Evolutionary conservation across 768 basidiomycete species (phyloP).

Genomic region (Coprinellus micaceus): DNA sequence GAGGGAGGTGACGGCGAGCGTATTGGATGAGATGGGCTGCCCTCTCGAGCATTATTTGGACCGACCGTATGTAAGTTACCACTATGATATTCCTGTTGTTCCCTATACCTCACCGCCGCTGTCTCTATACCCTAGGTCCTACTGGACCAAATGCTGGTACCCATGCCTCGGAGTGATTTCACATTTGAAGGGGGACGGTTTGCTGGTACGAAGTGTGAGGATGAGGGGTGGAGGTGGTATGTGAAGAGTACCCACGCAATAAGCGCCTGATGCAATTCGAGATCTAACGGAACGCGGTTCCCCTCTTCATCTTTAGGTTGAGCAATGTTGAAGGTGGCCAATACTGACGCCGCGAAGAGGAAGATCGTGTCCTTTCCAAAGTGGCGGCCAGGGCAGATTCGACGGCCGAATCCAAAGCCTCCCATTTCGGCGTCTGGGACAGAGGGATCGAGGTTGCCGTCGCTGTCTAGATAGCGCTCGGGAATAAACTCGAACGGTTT

Average conservation of each 20-base stretch:
- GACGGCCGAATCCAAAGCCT: slow-evolving; percentile 23
- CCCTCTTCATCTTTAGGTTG: slow-evolving; percentile 19
- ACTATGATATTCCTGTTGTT: too few relatives aligned
- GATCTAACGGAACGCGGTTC: neutral
- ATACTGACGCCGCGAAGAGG: slow-evolving; percentile 17
- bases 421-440: slow-evolving; percentile 16
- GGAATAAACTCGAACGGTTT: slow-evolving; percentile 23
- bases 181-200: neutral
- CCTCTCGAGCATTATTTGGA: too few relatives aligned
- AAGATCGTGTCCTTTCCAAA: slow-evolving; percentile 16
- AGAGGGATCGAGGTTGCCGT: slow-evolving; percentile 11
- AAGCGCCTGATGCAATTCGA: neutral
- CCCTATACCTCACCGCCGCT: too few relatives aligned
- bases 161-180: neutral
- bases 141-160: neutral
- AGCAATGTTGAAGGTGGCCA: slow-evolving; percentile 17
- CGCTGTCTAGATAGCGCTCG: slow-evolving; percentile 20
- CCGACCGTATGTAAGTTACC: too few relatives aligned
- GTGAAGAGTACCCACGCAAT: neutral
- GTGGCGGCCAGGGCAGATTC: slow-evolving; percentile 25
- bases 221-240: neutral
- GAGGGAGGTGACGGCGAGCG: neutral
- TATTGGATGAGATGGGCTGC: too few relatives aligned
- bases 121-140: too few relatives aligned
- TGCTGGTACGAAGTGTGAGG: neutral